Evolutionary conservation across 73 alveolate genomes (phyloP).

Genomic region (Urostyla sp.): DNA sequence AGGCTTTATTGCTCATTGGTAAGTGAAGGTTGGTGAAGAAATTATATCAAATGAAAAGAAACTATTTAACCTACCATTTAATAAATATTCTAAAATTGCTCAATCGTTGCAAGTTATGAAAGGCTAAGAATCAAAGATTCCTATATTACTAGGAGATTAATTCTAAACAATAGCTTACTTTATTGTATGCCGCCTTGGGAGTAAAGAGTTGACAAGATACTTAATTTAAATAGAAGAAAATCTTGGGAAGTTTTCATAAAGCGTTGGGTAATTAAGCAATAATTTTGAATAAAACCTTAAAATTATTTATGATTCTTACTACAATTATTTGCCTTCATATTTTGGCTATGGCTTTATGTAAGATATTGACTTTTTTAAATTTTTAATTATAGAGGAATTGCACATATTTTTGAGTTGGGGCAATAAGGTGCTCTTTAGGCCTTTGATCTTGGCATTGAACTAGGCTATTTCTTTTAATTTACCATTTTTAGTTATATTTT

Average conservation of each 20-base stretch:
- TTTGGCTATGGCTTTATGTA: slow-evolving; percentile 68
- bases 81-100: not conserved
- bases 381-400: slow-evolving; percentile 48
- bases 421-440: slow-evolving; percentile 20
- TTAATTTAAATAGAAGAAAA: slow-evolving; percentile 62
- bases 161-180: slow-evolving; percentile 69
- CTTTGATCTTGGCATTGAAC: slow-evolving; percentile 57
- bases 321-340: slow-evolving; percentile 64
- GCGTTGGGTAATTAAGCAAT: slow-evolving; percentile 14
- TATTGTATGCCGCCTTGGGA: slow-evolving; percentile 59
- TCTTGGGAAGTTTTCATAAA: slow-evolving; percentile 45
- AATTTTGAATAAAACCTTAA: slow-evolving; percentile 35
- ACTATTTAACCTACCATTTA: not conserved
- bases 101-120: slow-evolving; percentile 47
- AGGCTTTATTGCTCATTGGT: slow-evolving; percentile 71
- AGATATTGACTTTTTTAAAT: not conserved
- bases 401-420: slow-evolving; percentile 48
- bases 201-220: slow-evolving; percentile 56
- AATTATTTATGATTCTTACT: slow-evolving; percentile 50
- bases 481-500: slow-evolving; percentile 63
- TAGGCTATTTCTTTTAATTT: slow-evolving; percentile 64
- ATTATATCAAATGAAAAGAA: not conserved
- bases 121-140: slow-evolving; percentile 61
- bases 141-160: slow-evolving; percentile 65
- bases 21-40: slow-evolving; percentile 43